Evolutionary conservation across 2,329 filamentous ascomycete species (phyloP).

Genomic region (Colletotrichum neosansevieriae): DNA sequence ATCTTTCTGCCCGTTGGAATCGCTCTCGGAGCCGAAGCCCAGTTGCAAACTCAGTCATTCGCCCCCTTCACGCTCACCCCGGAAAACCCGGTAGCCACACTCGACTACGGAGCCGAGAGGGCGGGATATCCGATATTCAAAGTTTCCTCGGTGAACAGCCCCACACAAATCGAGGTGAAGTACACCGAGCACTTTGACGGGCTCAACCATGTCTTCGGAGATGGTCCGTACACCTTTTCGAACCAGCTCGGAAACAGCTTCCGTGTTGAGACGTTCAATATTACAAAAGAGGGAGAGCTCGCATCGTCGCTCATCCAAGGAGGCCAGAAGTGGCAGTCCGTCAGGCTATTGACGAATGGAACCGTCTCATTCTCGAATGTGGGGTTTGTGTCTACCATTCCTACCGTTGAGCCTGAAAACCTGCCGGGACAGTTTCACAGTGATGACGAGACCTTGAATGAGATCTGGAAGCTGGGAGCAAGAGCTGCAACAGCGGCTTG

Average conservation of each 20-base stretch:
- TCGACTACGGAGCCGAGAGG: slow-evolving; percentile 50
- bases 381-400: slow-evolving; percentile 49
- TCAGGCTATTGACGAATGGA: slow-evolving; percentile 50
- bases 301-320: slow-evolving; percentile 54
- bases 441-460: slow-evolving; percentile 48
- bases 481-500: slow-evolving; percentile 50
- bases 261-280: slow-evolving; percentile 53
- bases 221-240: slow-evolving; percentile 48
- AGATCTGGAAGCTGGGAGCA: slow-evolving; percentile 54
- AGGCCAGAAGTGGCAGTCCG: slow-evolving; percentile 54
- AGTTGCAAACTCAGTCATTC: slow-evolving; percentile 5
- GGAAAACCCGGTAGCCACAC: slow-evolving; percentile 40
- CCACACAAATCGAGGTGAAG: slow-evolving; percentile 51
- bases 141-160: slow-evolving; percentile 42
- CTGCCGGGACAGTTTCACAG: slow-evolving; percentile 48
- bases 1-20: slow-evolving; percentile 13
- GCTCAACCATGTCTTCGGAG: slow-evolving; percentile 45
- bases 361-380: slow-evolving; percentile 48
- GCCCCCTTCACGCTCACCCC: slow-evolving; percentile 17
- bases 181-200: slow-evolving; percentile 50
- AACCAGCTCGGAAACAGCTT: slow-evolving; percentile 49
- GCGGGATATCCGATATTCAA: slow-evolving; percentile 51
- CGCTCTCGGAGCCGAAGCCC: neutral
- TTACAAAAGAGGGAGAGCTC: slow-evolving; percentile 46
- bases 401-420: slow-evolving; percentile 41